Conservation (phyloP, 495 filamentous ascomycete species). For the Penicillium argentinense region DNA sequence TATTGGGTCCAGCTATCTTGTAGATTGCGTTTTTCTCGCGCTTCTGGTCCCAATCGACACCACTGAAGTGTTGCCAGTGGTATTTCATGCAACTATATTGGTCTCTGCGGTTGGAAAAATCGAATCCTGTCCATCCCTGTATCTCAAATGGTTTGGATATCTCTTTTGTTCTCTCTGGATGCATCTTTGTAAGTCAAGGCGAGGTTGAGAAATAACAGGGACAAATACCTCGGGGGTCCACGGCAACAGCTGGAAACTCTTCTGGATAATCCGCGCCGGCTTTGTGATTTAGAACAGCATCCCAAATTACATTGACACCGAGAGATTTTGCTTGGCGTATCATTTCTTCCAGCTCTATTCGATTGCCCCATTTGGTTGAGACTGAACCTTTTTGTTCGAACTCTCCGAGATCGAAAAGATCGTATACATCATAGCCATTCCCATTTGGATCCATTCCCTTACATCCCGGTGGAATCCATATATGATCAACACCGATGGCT, state of each 20-base stretch:
- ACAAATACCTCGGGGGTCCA: constrained; percentile 51
- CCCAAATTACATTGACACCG: constrained; percentile 65
- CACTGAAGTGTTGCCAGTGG: constrained; percentile 69
- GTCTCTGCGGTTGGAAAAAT: constrained; percentile 60
- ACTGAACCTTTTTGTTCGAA: constrained; percentile 69
- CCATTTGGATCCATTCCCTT: constrained; percentile 62
- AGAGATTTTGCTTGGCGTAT: constrained; percentile 47
- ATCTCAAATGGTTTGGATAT: constrained; percentile 63
- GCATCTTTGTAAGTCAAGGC: too few species aligned
- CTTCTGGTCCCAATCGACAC: constrained; percentile 64
- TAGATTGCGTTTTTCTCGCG: constrained; percentile 63
- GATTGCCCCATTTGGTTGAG: constrained; percentile 73
- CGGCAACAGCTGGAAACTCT: constrained; percentile 58
- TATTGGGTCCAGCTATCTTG: constrained; percentile 61
- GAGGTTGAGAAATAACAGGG: not conserved
- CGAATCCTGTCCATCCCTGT: constrained; percentile 66
- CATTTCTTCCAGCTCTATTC: constrained; percentile 59
- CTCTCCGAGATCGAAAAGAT: constrained; percentile 74
- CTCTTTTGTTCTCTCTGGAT: constrained; percentile 53
- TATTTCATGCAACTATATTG: constrained; percentile 64
- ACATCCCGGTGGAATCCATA: constrained; percentile 75
- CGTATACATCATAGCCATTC: constrained; percentile 78
- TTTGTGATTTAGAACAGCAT: constrained; percentile 78
- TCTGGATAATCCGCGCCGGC: constrained; percentile 66
- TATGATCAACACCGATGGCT: constrained; percentile 60